Evolutionary conservation across 208 protist genomes (phyloP), one percentile per base, ranked within the genome.

Genomic region (Angomonas ambiguus): DNA sequence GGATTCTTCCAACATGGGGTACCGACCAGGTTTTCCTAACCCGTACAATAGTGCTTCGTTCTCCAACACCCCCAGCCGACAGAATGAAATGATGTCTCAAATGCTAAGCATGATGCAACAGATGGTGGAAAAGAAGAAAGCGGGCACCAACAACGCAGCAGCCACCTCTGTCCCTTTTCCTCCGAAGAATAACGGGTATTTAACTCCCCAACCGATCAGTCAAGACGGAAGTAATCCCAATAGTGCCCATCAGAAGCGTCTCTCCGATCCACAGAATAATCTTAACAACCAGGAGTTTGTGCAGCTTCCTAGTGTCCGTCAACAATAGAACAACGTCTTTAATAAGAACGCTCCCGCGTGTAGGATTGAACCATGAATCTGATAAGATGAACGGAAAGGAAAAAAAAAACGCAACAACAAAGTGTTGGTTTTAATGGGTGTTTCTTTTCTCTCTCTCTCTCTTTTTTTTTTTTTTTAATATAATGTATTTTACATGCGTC

Each of bases 81-180:
- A 20, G 24, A 22, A 51, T 38, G 20, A 49, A 24, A 77, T 63
- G 60, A 80, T 79, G 67, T 51, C 45, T 68, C 68, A 77, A 20
- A 79, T 84, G 81, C 71, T 81, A 74, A 49, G 51, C 27, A 80
- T 87, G 71, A 79, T 83, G 67, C 77, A 83, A 51, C 41, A 74
- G 55, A 73, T 84, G 65, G 33, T 79, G 59, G 25, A 51, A 33
- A n/a, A 64, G 58, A 61, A 73, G 33, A 20, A 16, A 27, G 49
- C 28, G 27, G 10, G 18, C 8, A 13, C 20, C 56, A 3, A 13
- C 51, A 2, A 1, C 41, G 4, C 51, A 25, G 42, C 30, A 25
- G 8, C 24, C 55, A n/a, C 55, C 13, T 5, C 32, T 24, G 8
- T 35, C 32, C 4, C 38, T 45, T 45, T 45, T 45, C 38, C 38